Evolutionary conservation across 495 filamentous ascomycete genomes (phyloP).

Genomic region (Symbiotaphrina buchneri): DNA sequence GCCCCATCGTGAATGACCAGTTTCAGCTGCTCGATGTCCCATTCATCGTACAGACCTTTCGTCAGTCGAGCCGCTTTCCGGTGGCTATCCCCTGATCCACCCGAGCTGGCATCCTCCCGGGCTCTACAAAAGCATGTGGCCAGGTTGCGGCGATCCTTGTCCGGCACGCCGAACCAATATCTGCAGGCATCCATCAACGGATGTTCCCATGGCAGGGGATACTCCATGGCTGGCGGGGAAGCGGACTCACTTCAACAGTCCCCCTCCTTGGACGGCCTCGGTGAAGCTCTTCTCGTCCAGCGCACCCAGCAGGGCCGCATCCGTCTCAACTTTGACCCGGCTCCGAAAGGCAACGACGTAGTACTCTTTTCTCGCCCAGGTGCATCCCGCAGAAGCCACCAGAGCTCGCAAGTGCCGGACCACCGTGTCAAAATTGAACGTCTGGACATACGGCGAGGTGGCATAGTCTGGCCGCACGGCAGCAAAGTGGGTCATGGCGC

Average conservation of each 20-base stretch:
- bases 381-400: slow-evolving; percentile 10
- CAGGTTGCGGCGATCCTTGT: slow-evolving; percentile 39
- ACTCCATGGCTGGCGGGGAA: too few species aligned
- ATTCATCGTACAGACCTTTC: slow-evolving; percentile 26
- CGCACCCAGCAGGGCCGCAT: slow-evolving; percentile 33
- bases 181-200: too few species aligned
- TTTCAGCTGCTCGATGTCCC: slow-evolving; percentile 42
- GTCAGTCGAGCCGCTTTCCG: slow-evolving; percentile 27
- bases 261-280: slow-evolving; percentile 55
- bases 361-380: slow-evolving; percentile 30
- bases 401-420: slow-evolving; percentile 27
- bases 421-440: slow-evolving; percentile 57
- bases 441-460: slow-evolving; percentile 44
- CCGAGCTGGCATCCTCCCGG: slow-evolving; percentile 42
- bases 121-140: slow-evolving; percentile 43
- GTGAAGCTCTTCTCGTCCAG: slow-evolving; percentile 55
- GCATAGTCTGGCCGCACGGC: slow-evolving; percentile 48
- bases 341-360: slow-evolving; percentile 73
- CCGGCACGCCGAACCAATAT: slow-evolving; percentile 64
- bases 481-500: slow-evolving; percentile 39
- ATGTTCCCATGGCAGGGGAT: too few species aligned
- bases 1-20: slow-evolving; percentile 34
- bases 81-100: slow-evolving; percentile 37
- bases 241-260: slow-evolving; percentile 80
- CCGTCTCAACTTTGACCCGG: slow-evolving; percentile 31